Evolutionary conservation across 2,329 filamentous ascomycete species (phyloP).

Genomic region (Cercospora sp.): DNA sequence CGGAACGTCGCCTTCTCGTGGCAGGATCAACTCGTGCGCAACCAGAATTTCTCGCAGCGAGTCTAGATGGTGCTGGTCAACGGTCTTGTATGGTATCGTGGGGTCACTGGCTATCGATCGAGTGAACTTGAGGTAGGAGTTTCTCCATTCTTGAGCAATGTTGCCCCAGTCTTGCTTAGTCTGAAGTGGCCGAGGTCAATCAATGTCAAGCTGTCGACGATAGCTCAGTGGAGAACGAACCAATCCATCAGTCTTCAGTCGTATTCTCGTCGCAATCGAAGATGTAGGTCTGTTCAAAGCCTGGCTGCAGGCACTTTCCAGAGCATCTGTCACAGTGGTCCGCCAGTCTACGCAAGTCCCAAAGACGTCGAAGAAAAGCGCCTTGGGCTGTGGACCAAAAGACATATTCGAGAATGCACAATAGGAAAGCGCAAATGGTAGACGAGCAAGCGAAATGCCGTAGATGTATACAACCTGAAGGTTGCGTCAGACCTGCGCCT

Average conservation of each 20-base stretch:
- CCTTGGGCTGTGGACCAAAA: constrained; percentile 48
- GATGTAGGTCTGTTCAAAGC: constrained; percentile 51
- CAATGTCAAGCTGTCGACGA: too few relatives aligned
- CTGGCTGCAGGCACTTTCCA: constrained; percentile 53
- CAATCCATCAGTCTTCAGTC: constrained; percentile 52
- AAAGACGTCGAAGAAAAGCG: constrained; percentile 74
- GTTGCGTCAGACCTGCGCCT: constrained; percentile 8
- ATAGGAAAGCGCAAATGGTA: background rate
- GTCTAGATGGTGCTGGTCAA: constrained; percentile 70
- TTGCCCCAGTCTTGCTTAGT: constrained; percentile 54
- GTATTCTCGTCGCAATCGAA: constrained; percentile 51
- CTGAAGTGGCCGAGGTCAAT: constrained; percentile 8
- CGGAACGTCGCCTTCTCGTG: background rate
- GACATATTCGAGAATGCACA: constrained; percentile 1
- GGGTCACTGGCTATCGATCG: constrained; percentile 49
- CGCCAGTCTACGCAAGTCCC: constrained; percentile 82
- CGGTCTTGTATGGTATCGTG: constrained; percentile 60
- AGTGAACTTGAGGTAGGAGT: constrained; percentile 56
- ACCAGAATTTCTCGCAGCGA: constrained; percentile 61
- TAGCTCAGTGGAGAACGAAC: constrained; percentile 1
- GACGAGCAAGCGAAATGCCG: background rate
- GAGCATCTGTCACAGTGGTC: constrained; percentile 61
- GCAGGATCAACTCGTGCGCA: constrained; percentile 43
- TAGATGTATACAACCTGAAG: background rate
- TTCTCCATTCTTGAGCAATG: constrained; percentile 63